Evolutionary conservation across 352 stramenopile species (phyloP), one percentile per base, ranked within the genome.

Genomic region (Globisporangium splendens): DNA sequence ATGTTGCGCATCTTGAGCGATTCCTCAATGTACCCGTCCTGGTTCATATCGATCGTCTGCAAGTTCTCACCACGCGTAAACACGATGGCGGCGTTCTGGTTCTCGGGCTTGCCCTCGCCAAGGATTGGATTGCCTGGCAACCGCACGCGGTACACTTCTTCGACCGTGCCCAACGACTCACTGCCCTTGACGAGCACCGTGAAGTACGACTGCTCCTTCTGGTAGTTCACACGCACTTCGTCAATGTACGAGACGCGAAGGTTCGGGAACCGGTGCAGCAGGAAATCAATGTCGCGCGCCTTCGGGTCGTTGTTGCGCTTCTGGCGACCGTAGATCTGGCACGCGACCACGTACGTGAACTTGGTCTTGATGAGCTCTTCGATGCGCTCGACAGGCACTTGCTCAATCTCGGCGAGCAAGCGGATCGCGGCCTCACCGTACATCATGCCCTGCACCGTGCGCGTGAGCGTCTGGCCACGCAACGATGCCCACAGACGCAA

Each of bases 21-120:
- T 73, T 99, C 97, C 66, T 99, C 97, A 44, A 99, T 97, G 72
- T 99, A 99, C 46, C 95, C 95, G 70, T 98, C 95, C 69, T 99
- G 97, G 75, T 99, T 99, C 97, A 99, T 99, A 70, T 99, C 97
- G 72, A 99, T 99, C 11, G 96, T 98, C 77, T 99, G 97, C 47
- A 99, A 61, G 46, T 96, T 97, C 73, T 99, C 96, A 60, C 96
- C 96, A 22, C 97, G 86, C 8, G 96, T 99, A 71, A 99, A 99
- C 57, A 99, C 98, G 62, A 99, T 96, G 4, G 97, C 97, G 11
- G 98, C 85, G 65, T 99, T 99, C 65, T 99, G 97, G 80, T 99
- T 99, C 70, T 99, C 97, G n/a, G 97, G 97, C 68, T 99, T 99
- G 61, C 97, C 97, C 79, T 99, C 97, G 46, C 97, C 97, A 43